Conservation (phyloP, 352 stramenopile species). For the Phytopythium oedochilum region DNA sequence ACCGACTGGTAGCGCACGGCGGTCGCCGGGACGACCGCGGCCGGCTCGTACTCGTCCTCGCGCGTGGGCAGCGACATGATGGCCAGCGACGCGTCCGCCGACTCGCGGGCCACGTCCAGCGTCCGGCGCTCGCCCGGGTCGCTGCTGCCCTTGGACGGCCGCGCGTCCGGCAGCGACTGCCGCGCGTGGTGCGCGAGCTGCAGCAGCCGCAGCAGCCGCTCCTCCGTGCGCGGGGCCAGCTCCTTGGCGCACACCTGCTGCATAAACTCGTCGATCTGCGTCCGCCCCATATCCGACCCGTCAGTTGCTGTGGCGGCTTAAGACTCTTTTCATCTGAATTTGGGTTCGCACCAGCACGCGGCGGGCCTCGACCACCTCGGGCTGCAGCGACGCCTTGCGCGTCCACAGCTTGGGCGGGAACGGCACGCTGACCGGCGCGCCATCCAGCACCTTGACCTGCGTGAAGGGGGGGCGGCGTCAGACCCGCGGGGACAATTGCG, state of each 20-base stretch:
- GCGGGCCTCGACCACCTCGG: conserved; percentile 55
- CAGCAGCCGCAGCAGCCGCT: conserved; percentile 52
- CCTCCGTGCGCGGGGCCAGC: conserved; percentile 33
- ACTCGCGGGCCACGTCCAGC: conserved; percentile 16
- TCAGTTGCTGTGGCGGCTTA: too few relatives aligned
- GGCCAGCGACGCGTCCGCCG: background rate
- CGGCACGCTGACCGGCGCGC: conserved; percentile 12
- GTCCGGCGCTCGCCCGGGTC: conserved; percentile 8
- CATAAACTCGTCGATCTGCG: conserved; percentile 72
- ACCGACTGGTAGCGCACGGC: background rate
- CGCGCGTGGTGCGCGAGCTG: conserved; percentile 31
- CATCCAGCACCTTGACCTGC: conserved; percentile 30
- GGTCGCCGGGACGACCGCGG: background rate
- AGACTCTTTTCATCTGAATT: too few relatives aligned
- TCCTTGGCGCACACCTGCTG: conserved; percentile 35
- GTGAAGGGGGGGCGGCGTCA: too few relatives aligned
- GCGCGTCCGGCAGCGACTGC: conserved; percentile 18
- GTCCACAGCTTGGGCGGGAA: conserved; percentile 56
- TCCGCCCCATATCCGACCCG: too few relatives aligned
- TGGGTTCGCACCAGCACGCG: conserved; percentile 64
- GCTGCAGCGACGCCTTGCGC: conserved; percentile 38
- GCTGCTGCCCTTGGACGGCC: conserved; percentile 2
- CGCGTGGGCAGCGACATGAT: background rate
- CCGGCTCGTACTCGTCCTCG: background rate
- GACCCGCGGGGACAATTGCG: too few relatives aligned